Evolutionary conservation across 139 green algal genomes (phyloP), one percentile per base, ranked within the genome.

Genomic region (Yamagishiella unicocca): DNA sequence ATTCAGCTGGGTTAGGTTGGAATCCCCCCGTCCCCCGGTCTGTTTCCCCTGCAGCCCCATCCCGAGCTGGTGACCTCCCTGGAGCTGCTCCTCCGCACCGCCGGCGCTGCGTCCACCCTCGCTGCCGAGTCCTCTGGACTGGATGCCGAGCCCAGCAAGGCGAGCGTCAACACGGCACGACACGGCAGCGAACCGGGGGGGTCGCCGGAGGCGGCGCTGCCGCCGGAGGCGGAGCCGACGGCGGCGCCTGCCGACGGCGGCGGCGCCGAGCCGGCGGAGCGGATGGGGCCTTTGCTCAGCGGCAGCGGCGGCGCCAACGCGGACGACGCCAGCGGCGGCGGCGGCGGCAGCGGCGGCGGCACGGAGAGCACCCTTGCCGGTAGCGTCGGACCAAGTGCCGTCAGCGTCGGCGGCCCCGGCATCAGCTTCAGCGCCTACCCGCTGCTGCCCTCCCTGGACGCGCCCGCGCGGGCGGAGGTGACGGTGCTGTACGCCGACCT

Each of bases 401-500:
- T 40, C 27, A 12, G 5, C 29, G 31, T 12, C 24, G 31, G n/a
- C n/a, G n/a, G n/a, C n/a, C n/a, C n/a, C n/a, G n/a, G n/a, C n/a
- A n/a, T n/a, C n/a, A n/a, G n/a, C 62, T 9, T 9, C 19, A 42
- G 9, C 4, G 29, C 22, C 29, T 72, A 35, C 35, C 67, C 35
- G 50, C 6, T 31, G 37, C 77, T 73, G 37, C 77, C 77, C 17
- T 10, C 35, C 9, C 77, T 84, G 77, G 77, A 84, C 10, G 35
- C 38, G 5, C 19, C 55, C 7, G 77, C 55, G 0, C 55, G 55
- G 0, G 38, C 77, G 19, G 38, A 84, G 37, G 77, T 38, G 14
- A 84, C 77, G n/a, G 8, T 74, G 55, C 77, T 84, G 55, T 84
- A 61, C 58, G 29, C 58, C 22, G 77, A 84, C 10, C 61, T 85